Evolutionary conservation across 140 eudicot genomes (phyloP), one percentile per base, ranked within the genome.

Genomic region (Ambrosia hybrid): DNA sequence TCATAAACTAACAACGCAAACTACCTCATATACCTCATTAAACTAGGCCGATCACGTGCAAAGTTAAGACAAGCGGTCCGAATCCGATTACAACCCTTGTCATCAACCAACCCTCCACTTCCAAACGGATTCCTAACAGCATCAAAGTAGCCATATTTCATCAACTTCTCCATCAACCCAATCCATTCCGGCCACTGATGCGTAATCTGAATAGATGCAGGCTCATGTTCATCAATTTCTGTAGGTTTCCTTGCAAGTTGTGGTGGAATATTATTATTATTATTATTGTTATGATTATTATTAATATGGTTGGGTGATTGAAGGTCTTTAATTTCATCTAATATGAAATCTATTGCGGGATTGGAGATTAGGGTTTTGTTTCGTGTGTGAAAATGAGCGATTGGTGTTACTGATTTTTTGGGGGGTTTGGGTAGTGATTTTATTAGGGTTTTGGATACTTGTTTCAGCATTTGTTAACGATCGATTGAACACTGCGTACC

Each of bases 101-200:
- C 72, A 57, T 83, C 86, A 74, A 82, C 37, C 70, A 78, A 56
- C 10, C 67, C 67, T 9, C 57, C 82, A 41, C 43, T 78, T 38
- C 65, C 77, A 65, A 88, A 83, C 37, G 92, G 89, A 67, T 73
- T 65, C 41, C 77, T 89, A 37, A 77, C 68, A 56, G 51, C 76
- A 2, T 82, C 88, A 67, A 88, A 86, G 59, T 88, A 91, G 9
- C 97, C 97, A 37, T 38, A 62, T 70, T 73, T 80, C 64, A 71
- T 49, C 77, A 91, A 73, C 34, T 74, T 81, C 57, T 82, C 83
- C 93, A 88, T 84, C 71, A 91, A 84, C 33, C 30, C 79, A 38
- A 74, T 83, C 97, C 97, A 91, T 67, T 90, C 97, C 6, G 85
- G 84, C 97, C 95, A 88, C n/a, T 77, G 87, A 57, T 86, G 93